Conservation (phyloP, 2,329 filamentous ascomycete genomes). For the Parastagonospora avenae region DNA sequence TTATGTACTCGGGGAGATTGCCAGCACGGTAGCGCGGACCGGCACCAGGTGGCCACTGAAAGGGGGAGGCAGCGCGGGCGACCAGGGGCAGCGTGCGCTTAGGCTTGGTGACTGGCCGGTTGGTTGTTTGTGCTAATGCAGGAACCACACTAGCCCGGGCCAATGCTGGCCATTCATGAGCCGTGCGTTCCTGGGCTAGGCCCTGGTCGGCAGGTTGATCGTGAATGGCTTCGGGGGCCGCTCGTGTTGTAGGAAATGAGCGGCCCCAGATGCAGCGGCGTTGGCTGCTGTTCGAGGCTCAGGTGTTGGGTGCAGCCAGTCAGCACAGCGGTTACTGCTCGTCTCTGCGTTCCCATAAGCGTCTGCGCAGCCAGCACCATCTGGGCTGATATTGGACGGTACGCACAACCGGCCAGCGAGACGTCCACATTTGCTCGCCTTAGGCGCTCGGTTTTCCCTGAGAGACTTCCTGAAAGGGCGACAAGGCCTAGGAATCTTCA, state of each 20-base stretch:
- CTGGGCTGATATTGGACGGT: constrained; percentile 9
- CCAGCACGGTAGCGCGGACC: constrained; percentile 41
- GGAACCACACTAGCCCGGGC: constrained; percentile 40
- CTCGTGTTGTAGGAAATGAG: constrained; percentile 43
- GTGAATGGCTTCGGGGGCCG: constrained; percentile 29
- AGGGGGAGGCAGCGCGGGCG: constrained; percentile 33
- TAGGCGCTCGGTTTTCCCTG: too few species aligned
- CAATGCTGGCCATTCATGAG: constrained; percentile 30
- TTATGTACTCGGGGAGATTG: constrained; percentile 49
- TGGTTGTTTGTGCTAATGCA: constrained; percentile 41
- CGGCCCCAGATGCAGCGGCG: constrained; percentile 14
- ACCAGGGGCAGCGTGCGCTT: constrained; percentile 30
- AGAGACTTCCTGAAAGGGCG: too few species aligned
- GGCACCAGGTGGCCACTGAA: constrained; percentile 40
- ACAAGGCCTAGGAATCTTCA: constrained; percentile 9
- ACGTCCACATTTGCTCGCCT: too few species aligned
- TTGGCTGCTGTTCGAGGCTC: constrained; percentile 29
- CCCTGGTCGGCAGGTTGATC: constrained; percentile 33
- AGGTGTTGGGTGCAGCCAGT: constrained; percentile 15
- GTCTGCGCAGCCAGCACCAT: constrained; percentile 11
- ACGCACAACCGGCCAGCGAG: neutral
- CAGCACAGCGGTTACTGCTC: constrained; percentile 31
- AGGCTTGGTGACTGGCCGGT: constrained; percentile 36
- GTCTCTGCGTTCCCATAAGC: constrained; percentile 15
- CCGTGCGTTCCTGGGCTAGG: constrained; percentile 33